Percentiles rank a stretch among this genome's conserved stretches.
These are phyloP conservation scores for Eucommia ulmoides DNA, from an alignment of 257 asterid genomes.

Conservation along the genomic window DNA sequence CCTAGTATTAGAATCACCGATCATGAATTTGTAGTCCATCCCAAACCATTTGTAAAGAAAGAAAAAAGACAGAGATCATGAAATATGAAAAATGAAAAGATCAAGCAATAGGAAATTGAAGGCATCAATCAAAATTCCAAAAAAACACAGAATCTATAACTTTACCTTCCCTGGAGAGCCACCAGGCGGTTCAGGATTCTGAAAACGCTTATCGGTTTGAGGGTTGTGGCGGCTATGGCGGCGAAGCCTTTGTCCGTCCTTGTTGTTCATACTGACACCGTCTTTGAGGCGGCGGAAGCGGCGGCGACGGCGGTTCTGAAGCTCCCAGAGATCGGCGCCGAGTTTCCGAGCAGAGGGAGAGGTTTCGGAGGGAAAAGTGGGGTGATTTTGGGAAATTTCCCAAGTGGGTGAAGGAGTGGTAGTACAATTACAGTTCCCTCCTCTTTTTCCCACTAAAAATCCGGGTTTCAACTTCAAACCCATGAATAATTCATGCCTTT, in stretches of 20 bases:
- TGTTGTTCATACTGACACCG: conserved; percentile 24
- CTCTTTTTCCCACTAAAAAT: conserved; percentile 52
- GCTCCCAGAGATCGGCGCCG: conserved; percentile 77
- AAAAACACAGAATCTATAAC: not conserved
- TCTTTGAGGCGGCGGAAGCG: conserved; percentile 22
- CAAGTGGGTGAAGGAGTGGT: conserved; percentile 66
- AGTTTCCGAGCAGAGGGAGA: conserved; percentile 66
- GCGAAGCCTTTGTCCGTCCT: conserved; percentile 10
- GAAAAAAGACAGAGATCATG: no score
- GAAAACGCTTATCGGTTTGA: conserved; percentile 12
- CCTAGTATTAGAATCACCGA: no score
- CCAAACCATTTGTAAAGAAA: no score
- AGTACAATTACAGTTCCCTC: conserved; percentile 42
- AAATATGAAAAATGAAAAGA: no score
- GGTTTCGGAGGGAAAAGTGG: conserved; percentile 21
- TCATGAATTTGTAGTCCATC: no score
- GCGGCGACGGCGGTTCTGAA: no score
- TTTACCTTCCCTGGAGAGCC: conserved; percentile 27
- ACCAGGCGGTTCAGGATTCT: conserved; percentile 11
- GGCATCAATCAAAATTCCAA: not conserved
- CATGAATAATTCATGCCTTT: conserved; percentile 21
- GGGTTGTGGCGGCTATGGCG: conserved; percentile 2
- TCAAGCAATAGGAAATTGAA: not conserved
- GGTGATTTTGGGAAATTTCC: conserved; percentile 47
- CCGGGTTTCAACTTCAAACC: conserved; percentile 51